Conservation (phyloP, 2,329 filamentous ascomycete species). For the Ploettnerulaceae sp. region DNA sequence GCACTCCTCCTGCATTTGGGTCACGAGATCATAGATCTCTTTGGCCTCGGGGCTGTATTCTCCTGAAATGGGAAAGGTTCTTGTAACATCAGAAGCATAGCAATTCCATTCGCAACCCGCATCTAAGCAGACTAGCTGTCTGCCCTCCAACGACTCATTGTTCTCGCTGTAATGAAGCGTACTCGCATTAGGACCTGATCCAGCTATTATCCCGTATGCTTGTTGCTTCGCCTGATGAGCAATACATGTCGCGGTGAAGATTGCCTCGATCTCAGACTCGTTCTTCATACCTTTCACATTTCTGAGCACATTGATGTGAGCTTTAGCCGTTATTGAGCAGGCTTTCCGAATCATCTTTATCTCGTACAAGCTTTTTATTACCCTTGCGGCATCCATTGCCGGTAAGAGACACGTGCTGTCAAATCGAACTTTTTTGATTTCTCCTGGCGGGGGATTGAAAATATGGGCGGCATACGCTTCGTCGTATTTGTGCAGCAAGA, state of each 20-base stretch:
- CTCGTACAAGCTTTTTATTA: conserved; percentile 83
- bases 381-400: conserved; percentile 75
- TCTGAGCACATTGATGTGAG: conserved; percentile 68
- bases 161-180: conserved; percentile 86
- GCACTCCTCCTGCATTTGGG: conserved; percentile 74
- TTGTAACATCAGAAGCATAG: conserved; percentile 87
- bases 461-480: conserved; percentile 33
- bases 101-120: conserved; percentile 80
- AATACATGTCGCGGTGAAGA: conserved; percentile 69
- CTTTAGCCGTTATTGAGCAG: conserved; percentile 71
- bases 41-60: conserved; percentile 63
- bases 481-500: conserved; percentile 39
- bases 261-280: conserved; percentile 78
- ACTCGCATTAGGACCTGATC: conserved; percentile 73
- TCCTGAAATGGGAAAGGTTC: conserved; percentile 75
- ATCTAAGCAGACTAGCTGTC: conserved; percentile 76
- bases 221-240: conserved; percentile 68
- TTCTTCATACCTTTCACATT: conserved; percentile 59
- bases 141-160: conserved; percentile 62
- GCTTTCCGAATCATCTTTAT: conserved; percentile 76
- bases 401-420: conserved; percentile 52
- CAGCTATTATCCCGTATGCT: conserved; percentile 86
- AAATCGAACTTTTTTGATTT: conserved; percentile 32
- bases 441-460: background rate
- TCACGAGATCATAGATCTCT: conserved; percentile 71